A percentile compares a stretch with the other conserved stretches of the same genome.
phyloP scores from a whole-genome alignment of 164 flowering plant species.

The Umbellularia californica region DNA sequence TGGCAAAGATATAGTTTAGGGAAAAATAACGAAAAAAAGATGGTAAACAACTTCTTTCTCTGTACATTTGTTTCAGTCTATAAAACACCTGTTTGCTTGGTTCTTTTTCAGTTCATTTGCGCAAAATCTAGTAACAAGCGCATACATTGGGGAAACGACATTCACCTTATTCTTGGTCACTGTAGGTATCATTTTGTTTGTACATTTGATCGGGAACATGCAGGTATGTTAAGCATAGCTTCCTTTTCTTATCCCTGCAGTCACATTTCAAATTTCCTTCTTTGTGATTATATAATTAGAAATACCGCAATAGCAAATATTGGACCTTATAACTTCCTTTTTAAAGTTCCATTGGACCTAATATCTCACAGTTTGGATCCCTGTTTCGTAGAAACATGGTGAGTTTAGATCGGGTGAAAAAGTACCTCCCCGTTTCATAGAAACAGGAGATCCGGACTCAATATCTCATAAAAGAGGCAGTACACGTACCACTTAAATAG shows the following conservation, averaged over 20 bases:
- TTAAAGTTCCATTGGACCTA: too few relatives aligned
- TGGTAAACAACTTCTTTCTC: not conserved
- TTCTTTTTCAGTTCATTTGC: conserved; percentile 70
- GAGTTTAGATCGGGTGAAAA: too few relatives aligned
- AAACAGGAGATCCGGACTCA: too few relatives aligned
- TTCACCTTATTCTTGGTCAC: conserved; percentile 85
- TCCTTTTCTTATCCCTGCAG: not conserved
- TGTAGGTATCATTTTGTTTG: conserved; percentile 78
- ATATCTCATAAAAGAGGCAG: not conserved
- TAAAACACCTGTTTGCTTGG: not conserved
- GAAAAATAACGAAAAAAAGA: too few relatives aligned
- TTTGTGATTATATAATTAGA: too few relatives aligned
- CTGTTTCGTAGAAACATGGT: too few relatives aligned
- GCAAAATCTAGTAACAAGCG: conserved; percentile 75
- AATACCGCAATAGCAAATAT: not conserved
- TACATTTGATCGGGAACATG: conserved; percentile 96
- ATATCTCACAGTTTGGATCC: not conserved
- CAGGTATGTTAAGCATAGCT: conserved; percentile 49
- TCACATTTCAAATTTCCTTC: not conserved
- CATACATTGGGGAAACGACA: conserved; percentile 78
- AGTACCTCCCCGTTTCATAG: too few relatives aligned
- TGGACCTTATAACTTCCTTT: not conserved
- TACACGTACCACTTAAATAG: not conserved
- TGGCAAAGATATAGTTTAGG: not conserved
- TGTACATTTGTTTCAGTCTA: not conserved